Evolutionary conservation across 2,329 filamentous ascomycete genomes (phyloP).

Genomic region (Aspergillus niger): DNA sequence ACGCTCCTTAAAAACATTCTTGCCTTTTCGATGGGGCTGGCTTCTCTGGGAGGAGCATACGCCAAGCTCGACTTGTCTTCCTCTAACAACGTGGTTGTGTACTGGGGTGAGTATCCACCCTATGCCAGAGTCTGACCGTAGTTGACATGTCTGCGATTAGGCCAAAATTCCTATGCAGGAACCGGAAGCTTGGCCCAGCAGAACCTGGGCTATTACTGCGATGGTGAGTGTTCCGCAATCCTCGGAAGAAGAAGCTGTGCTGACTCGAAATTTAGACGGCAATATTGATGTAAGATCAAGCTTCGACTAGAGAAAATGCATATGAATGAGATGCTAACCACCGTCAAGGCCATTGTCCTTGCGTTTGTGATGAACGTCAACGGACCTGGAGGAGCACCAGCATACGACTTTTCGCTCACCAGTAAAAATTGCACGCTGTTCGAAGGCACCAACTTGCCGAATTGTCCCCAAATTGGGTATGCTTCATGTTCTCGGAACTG

Average conservation of each 20-base stretch:
- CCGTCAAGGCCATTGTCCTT: conserved; percentile 60
- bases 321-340: neutral
- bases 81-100: conserved; percentile 61
- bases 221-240: conserved; percentile 46
- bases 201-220: conserved; percentile 60
- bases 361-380: conserved; percentile 64
- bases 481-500: conserved; percentile 22
- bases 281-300: conserved; percentile 27
- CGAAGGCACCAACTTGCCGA: conserved; percentile 57
- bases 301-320: neutral
- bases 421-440: conserved; percentile 64
- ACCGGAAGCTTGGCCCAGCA: conserved; percentile 53
- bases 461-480: conserved; percentile 67
- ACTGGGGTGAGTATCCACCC: conserved; percentile 56
- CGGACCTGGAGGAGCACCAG: conserved; percentile 51
- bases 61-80: conserved; percentile 50
- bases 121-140: no score
- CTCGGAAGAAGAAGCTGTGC: neutral
- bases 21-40: conserved; percentile 30
- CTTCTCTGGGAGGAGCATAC: conserved; percentile 34
- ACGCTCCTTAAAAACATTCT: conserved; percentile 27
- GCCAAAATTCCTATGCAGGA: conserved; percentile 64
- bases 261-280: conserved; percentile 27
- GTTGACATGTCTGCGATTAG: conserved; percentile 16
- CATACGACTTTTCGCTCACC: conserved; percentile 66